These are phyloP conservation scores for Polygonum aviculare DNA, from an alignment of 148 eudicot species.

Conservation along the genomic window DNA sequence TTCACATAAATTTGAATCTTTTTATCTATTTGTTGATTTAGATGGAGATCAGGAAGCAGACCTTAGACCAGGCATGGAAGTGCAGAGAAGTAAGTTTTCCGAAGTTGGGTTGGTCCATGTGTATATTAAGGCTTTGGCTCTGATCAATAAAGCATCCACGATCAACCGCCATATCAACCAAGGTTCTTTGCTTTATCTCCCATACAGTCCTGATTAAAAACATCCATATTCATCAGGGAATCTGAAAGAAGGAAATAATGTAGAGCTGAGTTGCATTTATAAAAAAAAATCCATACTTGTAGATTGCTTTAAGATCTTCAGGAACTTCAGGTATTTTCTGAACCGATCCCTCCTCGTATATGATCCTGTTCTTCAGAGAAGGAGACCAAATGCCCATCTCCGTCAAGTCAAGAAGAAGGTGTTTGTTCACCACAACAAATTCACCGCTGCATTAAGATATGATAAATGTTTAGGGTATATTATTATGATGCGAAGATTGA, in stretches of 20 bases:
- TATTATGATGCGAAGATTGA: background rate
- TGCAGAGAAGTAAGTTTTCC: constrained; percentile 76
- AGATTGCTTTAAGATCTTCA: constrained; percentile 51
- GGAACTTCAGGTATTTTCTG: constrained; percentile 74
- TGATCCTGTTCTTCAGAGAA: constrained; percentile 64
- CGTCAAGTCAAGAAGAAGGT: constrained; percentile 84
- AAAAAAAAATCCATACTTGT: constrained; percentile 38
- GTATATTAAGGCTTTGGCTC: constrained; percentile 77
- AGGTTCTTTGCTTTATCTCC: constrained; percentile 71
- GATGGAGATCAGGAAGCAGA: constrained; percentile 1
- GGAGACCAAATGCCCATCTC: constrained; percentile 95
- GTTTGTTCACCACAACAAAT: constrained; percentile 98
- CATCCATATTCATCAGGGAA: constrained; percentile 5
- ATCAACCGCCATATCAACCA: constrained; percentile 78
- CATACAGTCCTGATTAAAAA: constrained; percentile 65
- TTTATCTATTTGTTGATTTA: background rate
- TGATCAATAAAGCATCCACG: constrained; percentile 78
- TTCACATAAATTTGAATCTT: background rate
- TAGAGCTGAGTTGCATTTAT: background rate
- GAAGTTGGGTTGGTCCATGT: constrained; percentile 70
- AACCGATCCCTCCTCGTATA: constrained; percentile 79
- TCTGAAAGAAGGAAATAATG: background rate
- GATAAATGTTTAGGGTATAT: background rate
- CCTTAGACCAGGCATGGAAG: constrained; percentile 69
- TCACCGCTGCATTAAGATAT: constrained; percentile 58